A percentile compares a stretch with the other conserved stretches of the same genome.
phyloP scores from a whole-genome alignment of 2,329 filamentous ascomycete genomes.

The Madurella fahalii region DNA sequence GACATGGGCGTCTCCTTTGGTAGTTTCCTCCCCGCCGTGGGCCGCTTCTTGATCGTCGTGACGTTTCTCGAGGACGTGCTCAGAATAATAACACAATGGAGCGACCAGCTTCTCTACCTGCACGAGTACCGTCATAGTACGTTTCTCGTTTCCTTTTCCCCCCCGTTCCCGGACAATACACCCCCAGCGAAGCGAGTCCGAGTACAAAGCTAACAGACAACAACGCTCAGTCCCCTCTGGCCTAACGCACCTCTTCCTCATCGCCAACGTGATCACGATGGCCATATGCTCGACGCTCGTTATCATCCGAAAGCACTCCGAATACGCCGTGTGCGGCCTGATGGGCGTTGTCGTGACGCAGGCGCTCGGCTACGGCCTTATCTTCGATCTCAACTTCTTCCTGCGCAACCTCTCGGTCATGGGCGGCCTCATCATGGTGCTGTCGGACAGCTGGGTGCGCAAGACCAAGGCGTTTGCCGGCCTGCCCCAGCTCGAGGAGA shows the following conservation, averaged over 20 bases:
- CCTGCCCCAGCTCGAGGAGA: constrained; percentile 90
- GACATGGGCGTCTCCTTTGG: constrained; percentile 21
- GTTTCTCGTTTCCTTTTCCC: constrained; percentile 33
- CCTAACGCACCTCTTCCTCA: constrained; percentile 87
- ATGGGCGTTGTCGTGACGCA: constrained; percentile 89
- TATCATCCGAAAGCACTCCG: constrained; percentile 87
- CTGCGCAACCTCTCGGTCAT: constrained; percentile 97
- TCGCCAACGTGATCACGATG: constrained; percentile 89
- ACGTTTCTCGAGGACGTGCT: constrained; percentile 97
- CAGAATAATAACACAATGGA: constrained; percentile 96
- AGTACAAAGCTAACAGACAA: constrained; percentile 14
- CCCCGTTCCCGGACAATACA: neutral
- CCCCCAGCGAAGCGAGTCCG: neutral
- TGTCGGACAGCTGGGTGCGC: constrained; percentile 96
- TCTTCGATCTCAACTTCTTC: constrained; percentile 99
- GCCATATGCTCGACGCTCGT: constrained; percentile 74
- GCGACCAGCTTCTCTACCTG: constrained; percentile 87
- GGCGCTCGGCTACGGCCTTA: constrained; percentile 92
- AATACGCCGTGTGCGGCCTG: constrained; percentile 86
- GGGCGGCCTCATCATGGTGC: constrained; percentile 94
- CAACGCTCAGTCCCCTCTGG: constrained; percentile 68
- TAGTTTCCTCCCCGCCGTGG: constrained; percentile 91
- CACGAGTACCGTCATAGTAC: constrained; percentile 90
- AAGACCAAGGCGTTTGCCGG: constrained; percentile 97
- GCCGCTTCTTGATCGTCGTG: constrained; percentile 94